phyloP scores from a whole-genome alignment of 129 eudicot species.

The Arctium lappa region DNA sequence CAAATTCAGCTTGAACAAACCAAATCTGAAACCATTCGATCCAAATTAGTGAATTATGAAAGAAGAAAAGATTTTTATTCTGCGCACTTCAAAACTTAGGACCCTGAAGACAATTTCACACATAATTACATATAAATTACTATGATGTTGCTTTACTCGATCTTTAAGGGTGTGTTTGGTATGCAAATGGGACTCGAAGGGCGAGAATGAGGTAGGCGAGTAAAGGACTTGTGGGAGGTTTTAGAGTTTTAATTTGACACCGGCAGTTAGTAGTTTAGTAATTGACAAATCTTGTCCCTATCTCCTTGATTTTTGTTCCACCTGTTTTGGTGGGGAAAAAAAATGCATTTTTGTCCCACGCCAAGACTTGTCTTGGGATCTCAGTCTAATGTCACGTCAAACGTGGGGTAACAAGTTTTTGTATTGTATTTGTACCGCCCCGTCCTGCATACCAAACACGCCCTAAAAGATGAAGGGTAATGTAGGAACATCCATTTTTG shows the following conservation, averaged over 20 bases:
- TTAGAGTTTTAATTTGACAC: background rate
- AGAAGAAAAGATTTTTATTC: background rate
- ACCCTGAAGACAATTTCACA: background rate
- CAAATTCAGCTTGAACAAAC: background rate
- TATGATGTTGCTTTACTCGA: background rate
- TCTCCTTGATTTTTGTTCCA: background rate
- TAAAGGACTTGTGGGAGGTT: background rate
- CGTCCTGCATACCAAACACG: background rate
- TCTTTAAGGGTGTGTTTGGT: background rate
- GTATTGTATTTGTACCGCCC: too few species aligned
- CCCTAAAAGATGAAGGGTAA: background rate
- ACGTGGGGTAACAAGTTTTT: too few species aligned
- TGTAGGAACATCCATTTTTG: background rate
- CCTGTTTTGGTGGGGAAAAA: too few species aligned
- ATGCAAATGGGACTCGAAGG: background rate
- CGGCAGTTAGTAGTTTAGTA: background rate
- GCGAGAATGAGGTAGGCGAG: background rate
- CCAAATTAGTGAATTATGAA: background rate
- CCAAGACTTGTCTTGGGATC: too few species aligned
- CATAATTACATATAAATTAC: background rate
- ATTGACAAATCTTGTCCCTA: background rate
- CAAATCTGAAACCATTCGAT: slow-evolving; percentile 6
- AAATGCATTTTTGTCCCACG: background rate
- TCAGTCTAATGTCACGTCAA: too few species aligned
- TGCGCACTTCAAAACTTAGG: background rate